Evolutionary conservation across 1,284 basidiomycete genomes (phyloP).

Genomic region (Termitomyces sp.): DNA sequence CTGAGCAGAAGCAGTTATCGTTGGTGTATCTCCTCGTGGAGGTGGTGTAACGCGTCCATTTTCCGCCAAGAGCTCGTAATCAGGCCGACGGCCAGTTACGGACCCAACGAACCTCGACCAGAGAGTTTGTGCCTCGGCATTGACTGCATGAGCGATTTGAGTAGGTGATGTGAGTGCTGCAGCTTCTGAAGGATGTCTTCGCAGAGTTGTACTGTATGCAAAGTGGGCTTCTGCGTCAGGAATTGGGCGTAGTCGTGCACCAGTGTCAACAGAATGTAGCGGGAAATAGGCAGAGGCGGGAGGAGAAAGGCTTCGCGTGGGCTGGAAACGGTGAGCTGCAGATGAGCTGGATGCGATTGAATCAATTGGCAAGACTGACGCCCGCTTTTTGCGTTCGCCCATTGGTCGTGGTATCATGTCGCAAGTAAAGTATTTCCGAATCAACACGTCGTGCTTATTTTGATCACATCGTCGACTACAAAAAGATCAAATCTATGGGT

Average conservation of each 20-base stretch:
- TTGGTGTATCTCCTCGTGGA: constrained; percentile 21
- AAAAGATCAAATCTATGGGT: too few relatives aligned
- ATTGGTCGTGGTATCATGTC: constrained; percentile 24
- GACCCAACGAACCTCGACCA: constrained; percentile 41
- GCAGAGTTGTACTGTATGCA: constrained; percentile 76
- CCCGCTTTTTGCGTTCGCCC: constrained; percentile 40
- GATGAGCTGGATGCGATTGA: constrained; percentile 29
- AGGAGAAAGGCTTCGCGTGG: constrained; percentile 50
- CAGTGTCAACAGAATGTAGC: constrained; percentile 42
- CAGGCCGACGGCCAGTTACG: constrained; percentile 35
- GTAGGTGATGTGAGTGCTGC: constrained; percentile 36
- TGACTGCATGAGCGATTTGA: constrained; percentile 35
- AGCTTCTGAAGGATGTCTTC: constrained; percentile 56
- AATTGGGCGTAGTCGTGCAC: constrained; percentile 47
- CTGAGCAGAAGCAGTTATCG: constrained; percentile 49
- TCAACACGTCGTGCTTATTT: constrained; percentile 19
- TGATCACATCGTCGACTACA: too few relatives aligned
- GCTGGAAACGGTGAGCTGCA: constrained; percentile 18
- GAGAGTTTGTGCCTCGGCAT: constrained; percentile 39
- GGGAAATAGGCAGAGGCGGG: constrained; percentile 77
- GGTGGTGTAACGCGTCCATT: constrained; percentile 25
- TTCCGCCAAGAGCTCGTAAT: constrained; percentile 25
- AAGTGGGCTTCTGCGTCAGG: constrained; percentile 68
- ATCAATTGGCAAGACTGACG: constrained; percentile 25
- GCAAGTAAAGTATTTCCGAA: background rate